Evolutionary conservation across 345 rosid species (phyloP).

Genomic region (Populus pruinosa): DNA sequence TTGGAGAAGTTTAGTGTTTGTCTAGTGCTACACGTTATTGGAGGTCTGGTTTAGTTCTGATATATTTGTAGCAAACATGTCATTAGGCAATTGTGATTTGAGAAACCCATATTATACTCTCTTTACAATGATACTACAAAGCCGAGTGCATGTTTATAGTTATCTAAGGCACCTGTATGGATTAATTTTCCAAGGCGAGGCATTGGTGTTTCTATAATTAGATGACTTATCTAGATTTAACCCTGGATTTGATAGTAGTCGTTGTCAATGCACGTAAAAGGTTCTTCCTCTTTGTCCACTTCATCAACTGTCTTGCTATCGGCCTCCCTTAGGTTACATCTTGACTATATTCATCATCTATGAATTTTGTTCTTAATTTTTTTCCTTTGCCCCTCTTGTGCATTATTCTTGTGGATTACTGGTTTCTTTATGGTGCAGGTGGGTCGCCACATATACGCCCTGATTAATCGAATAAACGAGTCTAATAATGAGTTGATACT

Average conservation of each 20-base stretch:
- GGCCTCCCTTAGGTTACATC: not conserved
- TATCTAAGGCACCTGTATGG: not conserved
- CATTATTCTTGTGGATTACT: not conserved
- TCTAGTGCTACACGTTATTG: not conserved
- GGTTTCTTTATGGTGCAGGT: constrained; percentile 46
- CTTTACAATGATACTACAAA: not conserved
- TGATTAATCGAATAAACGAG: constrained; percentile 62
- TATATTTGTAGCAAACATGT: not conserved
- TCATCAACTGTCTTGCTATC: not conserved
- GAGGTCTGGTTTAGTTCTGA: not conserved
- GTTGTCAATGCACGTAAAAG: not conserved
- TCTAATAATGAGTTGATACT: constrained; percentile 70
- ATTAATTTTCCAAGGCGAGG: not conserved
- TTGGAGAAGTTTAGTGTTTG: not conserved
- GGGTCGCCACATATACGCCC: constrained; percentile 52
- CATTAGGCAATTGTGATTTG: not conserved
- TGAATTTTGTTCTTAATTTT: not conserved
- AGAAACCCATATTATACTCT: not conserved
- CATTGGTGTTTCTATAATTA: not conserved
- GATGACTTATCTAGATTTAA: not conserved
- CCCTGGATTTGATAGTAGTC: not conserved
- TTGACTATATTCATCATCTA: not conserved
- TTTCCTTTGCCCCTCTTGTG: not conserved
- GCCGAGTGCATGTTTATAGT: not conserved
- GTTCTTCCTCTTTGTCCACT: not conserved